A percentile compares a stretch with the other conserved stretches of the same genome.
Conservation (phyloP, 1,139 yeast species). For the Debaryomyces subglobosus region DNA sequence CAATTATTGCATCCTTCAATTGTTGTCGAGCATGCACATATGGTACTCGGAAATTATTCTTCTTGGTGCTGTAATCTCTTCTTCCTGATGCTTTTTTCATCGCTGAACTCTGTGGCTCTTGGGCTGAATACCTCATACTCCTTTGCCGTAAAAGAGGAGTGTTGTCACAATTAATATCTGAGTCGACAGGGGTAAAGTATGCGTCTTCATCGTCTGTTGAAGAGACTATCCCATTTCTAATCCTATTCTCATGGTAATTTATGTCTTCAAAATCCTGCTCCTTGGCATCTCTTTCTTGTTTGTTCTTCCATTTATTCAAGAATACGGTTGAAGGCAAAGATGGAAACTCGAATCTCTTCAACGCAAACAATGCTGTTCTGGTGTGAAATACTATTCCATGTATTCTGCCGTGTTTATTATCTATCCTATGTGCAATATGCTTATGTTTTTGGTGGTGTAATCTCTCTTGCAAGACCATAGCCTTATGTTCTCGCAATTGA, state of each 20-base stretch:
- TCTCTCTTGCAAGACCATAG: slow-evolving; percentile 18
- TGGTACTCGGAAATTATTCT: slow-evolving; percentile 51
- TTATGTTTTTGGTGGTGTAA: slow-evolving; percentile 13
- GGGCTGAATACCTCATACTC: not conserved
- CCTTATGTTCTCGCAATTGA: slow-evolving; percentile 60
- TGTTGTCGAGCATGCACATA: slow-evolving; percentile 74
- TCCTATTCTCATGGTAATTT: slow-evolving; percentile 43
- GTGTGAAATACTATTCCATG: slow-evolving; percentile 38
- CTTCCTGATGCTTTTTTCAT: slow-evolving; percentile 24
- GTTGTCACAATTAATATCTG: slow-evolving; percentile 12
- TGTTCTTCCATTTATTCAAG: slow-evolving; percentile 28
- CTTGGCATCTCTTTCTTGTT: slow-evolving; percentile 14
- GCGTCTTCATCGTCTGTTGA: slow-evolving; percentile 17
- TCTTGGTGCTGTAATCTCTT: slow-evolving; percentile 38
- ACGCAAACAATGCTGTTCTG: slow-evolving; percentile 31
- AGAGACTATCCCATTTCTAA: slow-evolving; percentile 38
- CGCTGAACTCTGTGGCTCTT: slow-evolving; percentile 16
- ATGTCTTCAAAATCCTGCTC: slow-evolving; percentile 24
- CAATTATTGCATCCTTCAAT: slow-evolving; percentile 75
- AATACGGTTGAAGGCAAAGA: slow-evolving; percentile 57
- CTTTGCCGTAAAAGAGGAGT: not conserved
- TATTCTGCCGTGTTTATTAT: slow-evolving; percentile 24
- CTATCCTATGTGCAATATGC: slow-evolving; percentile 11
- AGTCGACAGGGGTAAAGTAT: slow-evolving; percentile 21
- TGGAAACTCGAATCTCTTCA: slow-evolving; percentile 56